Evolutionary conservation across 108 stramenopile species (phyloP).

Genomic region (Pseudonitzschia delicatissima): DNA sequence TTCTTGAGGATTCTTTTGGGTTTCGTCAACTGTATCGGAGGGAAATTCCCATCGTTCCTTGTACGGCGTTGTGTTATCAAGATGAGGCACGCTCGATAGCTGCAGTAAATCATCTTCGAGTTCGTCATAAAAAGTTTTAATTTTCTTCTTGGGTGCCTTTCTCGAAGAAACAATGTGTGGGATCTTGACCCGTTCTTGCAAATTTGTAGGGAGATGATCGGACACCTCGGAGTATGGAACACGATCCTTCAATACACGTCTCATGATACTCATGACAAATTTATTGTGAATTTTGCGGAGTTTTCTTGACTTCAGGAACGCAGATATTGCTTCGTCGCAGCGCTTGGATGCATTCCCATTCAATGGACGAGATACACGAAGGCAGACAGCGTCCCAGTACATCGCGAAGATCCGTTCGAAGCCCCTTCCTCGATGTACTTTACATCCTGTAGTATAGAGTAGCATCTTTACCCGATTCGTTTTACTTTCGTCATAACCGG

Average conservation of each 20-base stretch:
- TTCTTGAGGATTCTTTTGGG: slow-evolving; percentile 1
- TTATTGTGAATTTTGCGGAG: slow-evolving; percentile 74
- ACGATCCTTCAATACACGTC: slow-evolving; percentile 14
- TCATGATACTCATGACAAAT: slow-evolving; percentile 63
- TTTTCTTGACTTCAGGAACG: slow-evolving; percentile 57
- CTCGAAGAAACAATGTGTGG: neutral
- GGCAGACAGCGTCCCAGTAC: slow-evolving; percentile 68
- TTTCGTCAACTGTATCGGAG: neutral
- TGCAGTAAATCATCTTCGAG: neutral
- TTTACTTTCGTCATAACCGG: slow-evolving; percentile 8
- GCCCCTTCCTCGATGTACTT: slow-evolving; percentile 36
- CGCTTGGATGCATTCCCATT: slow-evolving; percentile 6
- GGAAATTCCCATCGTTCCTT: slow-evolving; percentile 20
- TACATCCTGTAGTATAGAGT: slow-evolving; percentile 29
- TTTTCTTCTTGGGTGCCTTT: neutral
- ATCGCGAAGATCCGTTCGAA: slow-evolving; percentile 57
- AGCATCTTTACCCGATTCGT: slow-evolving; percentile 29
- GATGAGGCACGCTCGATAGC: slow-evolving; percentile 3
- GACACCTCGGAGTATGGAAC: slow-evolving; percentile 19
- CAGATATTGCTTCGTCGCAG: slow-evolving; percentile 38
- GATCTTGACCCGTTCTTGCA: slow-evolving; percentile 12
- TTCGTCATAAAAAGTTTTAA: neutral
- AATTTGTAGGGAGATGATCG: slow-evolving; percentile 11
- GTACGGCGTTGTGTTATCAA: neutral
- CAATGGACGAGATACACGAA: slow-evolving; percentile 26